phyloP scores from a whole-genome alignment of 805 yeast genomes.

The Saturnispora halmiae region DNA sequence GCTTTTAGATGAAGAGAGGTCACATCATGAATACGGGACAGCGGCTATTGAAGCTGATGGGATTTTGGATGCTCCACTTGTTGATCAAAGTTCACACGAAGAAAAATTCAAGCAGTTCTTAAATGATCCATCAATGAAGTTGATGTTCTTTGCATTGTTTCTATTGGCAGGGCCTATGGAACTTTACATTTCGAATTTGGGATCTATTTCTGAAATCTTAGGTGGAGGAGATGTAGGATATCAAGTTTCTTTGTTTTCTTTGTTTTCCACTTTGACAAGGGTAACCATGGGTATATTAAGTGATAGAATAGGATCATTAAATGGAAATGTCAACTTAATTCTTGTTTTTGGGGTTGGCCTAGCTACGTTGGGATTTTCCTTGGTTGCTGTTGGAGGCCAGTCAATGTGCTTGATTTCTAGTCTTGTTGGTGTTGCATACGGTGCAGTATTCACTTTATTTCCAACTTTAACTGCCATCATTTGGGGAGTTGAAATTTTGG shows the following conservation, averaged over 20 bases:
- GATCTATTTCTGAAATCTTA: constrained; percentile 44
- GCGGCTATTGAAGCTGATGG: constrained; percentile 3
- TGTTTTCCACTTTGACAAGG: constrained; percentile 60
- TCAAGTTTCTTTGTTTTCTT: constrained; percentile 53
- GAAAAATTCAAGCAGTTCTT: constrained; percentile 28
- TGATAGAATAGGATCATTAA: constrained; percentile 39
- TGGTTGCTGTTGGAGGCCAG: constrained; percentile 14
- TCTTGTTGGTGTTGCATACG: constrained; percentile 64
- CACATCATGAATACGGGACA: constrained; percentile 2
- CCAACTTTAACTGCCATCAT: constrained; percentile 72
- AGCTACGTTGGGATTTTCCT: constrained; percentile 10
- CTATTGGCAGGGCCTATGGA: constrained; percentile 77
- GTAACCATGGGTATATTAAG: constrained; percentile 54
- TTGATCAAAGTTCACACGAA: constrained; percentile 15
- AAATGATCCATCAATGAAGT: constrained; percentile 51
- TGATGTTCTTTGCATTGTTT: constrained; percentile 54
- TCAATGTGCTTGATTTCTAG: constrained; percentile 28
- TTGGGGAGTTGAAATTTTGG: constrained; percentile 84
- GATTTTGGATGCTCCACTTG: constrained; percentile 8
- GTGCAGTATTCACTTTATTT: constrained; percentile 71
- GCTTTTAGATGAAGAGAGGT: constrained; percentile 15
- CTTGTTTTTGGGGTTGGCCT: constrained; percentile 10
- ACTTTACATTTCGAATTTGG: constrained; percentile 75
- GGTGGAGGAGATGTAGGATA: constrained; percentile 25
- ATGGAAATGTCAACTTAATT: constrained; percentile 9